Conservation (phyloP, 106 monocot species). For the Platanthera zijinensis region DNA sequence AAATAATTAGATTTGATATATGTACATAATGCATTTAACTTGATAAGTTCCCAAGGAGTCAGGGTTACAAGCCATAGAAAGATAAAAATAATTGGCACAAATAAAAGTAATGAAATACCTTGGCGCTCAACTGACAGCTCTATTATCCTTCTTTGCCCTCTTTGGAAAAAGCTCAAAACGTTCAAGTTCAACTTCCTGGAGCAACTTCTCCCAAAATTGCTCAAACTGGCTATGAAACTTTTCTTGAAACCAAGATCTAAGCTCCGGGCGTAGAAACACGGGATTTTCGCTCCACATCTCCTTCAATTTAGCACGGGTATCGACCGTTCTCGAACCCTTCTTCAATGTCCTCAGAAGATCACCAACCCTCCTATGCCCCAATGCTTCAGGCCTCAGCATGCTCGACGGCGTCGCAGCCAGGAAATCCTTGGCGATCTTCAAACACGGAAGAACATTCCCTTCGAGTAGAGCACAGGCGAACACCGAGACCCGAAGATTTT, state of each 20-base stretch:
- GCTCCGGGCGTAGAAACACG: constrained; percentile 35
- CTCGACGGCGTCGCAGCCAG: constrained; percentile 47
- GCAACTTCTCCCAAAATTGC: constrained; percentile 61
- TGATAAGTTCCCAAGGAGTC: no score
- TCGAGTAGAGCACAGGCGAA: constrained; percentile 83
- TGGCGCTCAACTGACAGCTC: neutral
- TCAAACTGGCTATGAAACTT: constrained; percentile 38
- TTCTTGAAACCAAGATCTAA: constrained; percentile 67
- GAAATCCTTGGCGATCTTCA: constrained; percentile 37
- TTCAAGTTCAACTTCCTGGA: constrained; percentile 34
- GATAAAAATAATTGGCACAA: no score
- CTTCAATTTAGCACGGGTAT: constrained; percentile 51
- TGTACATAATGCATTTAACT: no score
- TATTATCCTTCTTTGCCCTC: constrained; percentile 34
- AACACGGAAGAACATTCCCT: constrained; percentile 77
- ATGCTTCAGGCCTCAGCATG: constrained; percentile 54
- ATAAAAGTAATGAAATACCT: neutral
- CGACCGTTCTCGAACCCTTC: constrained; percentile 33
- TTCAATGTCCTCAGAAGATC: constrained; percentile 60
- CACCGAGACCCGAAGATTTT: constrained; percentile 31
- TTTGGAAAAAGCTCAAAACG: constrained; percentile 50
- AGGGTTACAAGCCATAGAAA: no score
- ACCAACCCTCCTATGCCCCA: constrained; percentile 63
- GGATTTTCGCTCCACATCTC: constrained; percentile 62
- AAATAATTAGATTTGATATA: no score